Conservation (phyloP, 768 basidiomycete genomes). For the Mycena epipterygia region DNA sequence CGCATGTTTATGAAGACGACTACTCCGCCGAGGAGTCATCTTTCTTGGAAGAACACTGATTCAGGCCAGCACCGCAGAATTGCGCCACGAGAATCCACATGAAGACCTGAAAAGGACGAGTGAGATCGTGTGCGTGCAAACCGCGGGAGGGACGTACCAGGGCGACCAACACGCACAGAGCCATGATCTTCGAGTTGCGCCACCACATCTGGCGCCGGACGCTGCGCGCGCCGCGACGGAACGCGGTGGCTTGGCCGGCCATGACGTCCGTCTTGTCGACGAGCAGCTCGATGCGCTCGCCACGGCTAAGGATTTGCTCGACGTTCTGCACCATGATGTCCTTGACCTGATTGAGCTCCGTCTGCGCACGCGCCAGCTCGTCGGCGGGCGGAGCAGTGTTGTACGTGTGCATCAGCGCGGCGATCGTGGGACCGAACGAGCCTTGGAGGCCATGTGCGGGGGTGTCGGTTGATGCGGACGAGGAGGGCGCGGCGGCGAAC, state of each 20-base stretch:
- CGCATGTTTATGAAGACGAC: no score
- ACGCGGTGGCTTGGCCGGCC: constrained; percentile 94
- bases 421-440: constrained; percentile 76
- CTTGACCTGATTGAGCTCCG: constrained; percentile 91
- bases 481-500: constrained; percentile 75
- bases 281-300: constrained; percentile 95
- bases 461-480: constrained; percentile 67
- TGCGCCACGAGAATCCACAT: constrained; percentile 89
- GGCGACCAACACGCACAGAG: constrained; percentile 77
- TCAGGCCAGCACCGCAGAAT: constrained; percentile 88
- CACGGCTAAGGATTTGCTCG: constrained; percentile 93
- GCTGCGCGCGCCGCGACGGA: constrained; percentile 89
- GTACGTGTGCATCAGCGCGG: constrained; percentile 87
- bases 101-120: constrained; percentile 64
- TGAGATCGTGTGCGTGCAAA: not conserved
- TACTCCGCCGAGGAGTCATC: not conserved
- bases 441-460: constrained; percentile 80
- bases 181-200: constrained; percentile 81
- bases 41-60: constrained; percentile 65
- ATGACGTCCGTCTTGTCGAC: constrained; percentile 98
- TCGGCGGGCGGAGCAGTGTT: constrained; percentile 91
- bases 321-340: constrained; percentile 99
- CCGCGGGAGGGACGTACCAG: constrained; percentile 62
- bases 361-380: constrained; percentile 90
- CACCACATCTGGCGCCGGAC: constrained; percentile 92